Evolutionary conservation across 1,284 basidiomycete genomes (phyloP).

Genomic region (Ganoderma multipileum): DNA sequence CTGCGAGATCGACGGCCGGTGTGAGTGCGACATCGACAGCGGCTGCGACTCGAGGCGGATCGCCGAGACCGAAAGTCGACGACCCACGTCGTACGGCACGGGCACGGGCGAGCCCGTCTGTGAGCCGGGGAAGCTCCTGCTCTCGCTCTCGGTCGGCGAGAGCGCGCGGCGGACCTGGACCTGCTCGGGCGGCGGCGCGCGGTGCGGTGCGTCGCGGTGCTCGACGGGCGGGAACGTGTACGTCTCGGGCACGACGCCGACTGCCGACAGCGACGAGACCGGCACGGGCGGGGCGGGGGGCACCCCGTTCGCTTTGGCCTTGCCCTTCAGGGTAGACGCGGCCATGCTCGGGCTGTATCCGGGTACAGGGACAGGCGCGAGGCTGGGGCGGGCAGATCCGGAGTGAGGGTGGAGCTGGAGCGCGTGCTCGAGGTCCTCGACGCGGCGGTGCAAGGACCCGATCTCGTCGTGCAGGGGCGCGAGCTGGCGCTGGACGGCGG

Average conservation of each 20-base stretch:
- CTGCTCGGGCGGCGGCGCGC: conserved; percentile 28
- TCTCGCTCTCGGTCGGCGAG: conserved; percentile 41
- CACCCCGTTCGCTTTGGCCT: conserved; percentile 44
- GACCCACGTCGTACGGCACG: conserved; percentile 52
- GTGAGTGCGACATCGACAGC: background rate
- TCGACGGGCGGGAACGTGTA: conserved; percentile 33
- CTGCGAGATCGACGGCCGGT: background rate
- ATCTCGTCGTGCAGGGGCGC: conserved; percentile 65
- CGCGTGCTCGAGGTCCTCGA: conserved; percentile 43
- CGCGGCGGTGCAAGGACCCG: conserved; percentile 55
- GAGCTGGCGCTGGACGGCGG: conserved; percentile 62
- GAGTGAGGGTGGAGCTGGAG: conserved; percentile 14
- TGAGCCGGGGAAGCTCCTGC: conserved; percentile 41
- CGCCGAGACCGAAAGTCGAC: conserved; percentile 56
- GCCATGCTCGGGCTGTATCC: conserved; percentile 34
- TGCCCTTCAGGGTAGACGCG: conserved; percentile 36
- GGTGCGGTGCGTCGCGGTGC: conserved; percentile 8
- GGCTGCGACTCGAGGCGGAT: conserved; percentile 50
- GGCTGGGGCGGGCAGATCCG: conserved; percentile 19
- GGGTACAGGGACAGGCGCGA: conserved; percentile 19
- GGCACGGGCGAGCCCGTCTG: conserved; percentile 54
- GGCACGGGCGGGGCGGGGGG: background rate
- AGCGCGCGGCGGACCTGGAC: conserved; percentile 32
- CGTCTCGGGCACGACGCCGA: conserved; percentile 26
- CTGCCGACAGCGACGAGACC: conserved; percentile 9